Conservation (phyloP, 208 protist species). For the Phytomonas francai region DNA sequence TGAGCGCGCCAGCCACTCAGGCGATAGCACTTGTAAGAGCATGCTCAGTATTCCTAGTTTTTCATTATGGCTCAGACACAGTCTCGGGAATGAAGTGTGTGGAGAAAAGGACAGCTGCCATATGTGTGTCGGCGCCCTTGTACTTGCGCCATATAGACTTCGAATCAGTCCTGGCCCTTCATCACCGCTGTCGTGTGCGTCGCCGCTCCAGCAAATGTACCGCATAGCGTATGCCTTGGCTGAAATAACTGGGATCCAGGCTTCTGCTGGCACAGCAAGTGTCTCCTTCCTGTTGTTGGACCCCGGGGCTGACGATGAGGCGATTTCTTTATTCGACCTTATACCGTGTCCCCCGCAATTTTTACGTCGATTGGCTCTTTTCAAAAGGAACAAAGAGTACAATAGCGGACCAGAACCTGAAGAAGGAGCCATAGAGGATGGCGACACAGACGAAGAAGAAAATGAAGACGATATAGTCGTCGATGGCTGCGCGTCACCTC, state of each 20-base stretch:
- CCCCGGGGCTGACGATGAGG: slow-evolving; percentile 63
- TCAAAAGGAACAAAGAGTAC: slow-evolving; percentile 2
- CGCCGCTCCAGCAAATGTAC: not conserved
- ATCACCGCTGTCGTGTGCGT: not conserved
- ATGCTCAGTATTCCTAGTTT: not conserved
- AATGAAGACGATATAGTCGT: not conserved
- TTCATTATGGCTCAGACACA: slow-evolving; percentile 1
- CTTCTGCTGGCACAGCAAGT: slow-evolving; percentile 43
- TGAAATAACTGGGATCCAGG: slow-evolving; percentile 66
- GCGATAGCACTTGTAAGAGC: not conserved
- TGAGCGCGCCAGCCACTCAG: not conserved
- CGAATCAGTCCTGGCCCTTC: not conserved
- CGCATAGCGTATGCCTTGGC: slow-evolving; percentile 27
- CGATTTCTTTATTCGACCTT: slow-evolving; percentile 49
- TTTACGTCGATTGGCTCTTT: slow-evolving; percentile 7
- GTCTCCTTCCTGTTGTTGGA: slow-evolving; percentile 51
- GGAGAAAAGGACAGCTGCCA: not conserved
- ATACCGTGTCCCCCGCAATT: slow-evolving; percentile 41
- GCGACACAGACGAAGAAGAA: not conserved
- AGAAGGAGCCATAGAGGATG: too few species aligned
- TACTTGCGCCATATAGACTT: slow-evolving; percentile 19
- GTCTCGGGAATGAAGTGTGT: not conserved
- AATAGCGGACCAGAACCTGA: not conserved
- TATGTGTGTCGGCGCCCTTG: slow-evolving; percentile 18
- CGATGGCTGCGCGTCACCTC: not conserved